Conservation (phyloP, 768 basidiomycete genomes). For the Phlebiopsis flavidoalba region DNA sequence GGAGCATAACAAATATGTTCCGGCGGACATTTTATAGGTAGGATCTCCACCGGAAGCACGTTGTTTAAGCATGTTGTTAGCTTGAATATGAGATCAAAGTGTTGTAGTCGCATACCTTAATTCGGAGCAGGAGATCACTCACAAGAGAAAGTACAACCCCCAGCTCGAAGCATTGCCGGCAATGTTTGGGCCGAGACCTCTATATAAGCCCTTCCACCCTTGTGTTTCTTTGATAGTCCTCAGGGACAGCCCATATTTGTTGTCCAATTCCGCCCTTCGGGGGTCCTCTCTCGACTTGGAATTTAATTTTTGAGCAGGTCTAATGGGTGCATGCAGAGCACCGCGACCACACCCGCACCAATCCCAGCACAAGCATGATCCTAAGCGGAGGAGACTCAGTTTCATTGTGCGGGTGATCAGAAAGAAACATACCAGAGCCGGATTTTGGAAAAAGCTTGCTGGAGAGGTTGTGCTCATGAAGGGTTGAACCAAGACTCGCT, state of each 20-base stretch:
- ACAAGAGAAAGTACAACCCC: slow-evolving; percentile 99
- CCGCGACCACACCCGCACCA: slow-evolving; percentile 87
- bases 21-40: slow-evolving; percentile 62
- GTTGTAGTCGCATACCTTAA: background rate
- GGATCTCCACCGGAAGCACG: slow-evolving; percentile 66
- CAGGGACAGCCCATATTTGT: slow-evolving; percentile 74
- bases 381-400: slow-evolving; percentile 31
- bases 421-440: slow-evolving; percentile 20
- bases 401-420: background rate
- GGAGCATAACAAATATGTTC: slow-evolving; percentile 80
- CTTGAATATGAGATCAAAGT: slow-evolving; percentile 33
- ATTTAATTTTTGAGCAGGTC: slow-evolving; percentile 93
- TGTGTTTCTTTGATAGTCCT: slow-evolving; percentile 65
- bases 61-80: slow-evolving; percentile 91
- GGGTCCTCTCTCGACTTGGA: slow-evolving; percentile 77
- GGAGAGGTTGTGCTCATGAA: slow-evolving; percentile 18
- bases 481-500: background rate
- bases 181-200: slow-evolving; percentile 86
- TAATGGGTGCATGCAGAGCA: slow-evolving; percentile 94
- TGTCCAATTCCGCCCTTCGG: slow-evolving; percentile 57
- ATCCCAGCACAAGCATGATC: slow-evolving; percentile 96
- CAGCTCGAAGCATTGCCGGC: slow-evolving; percentile 95
- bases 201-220: slow-evolving; percentile 84
- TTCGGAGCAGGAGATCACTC: slow-evolving; percentile 27
- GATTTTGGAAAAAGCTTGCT: slow-evolving; percentile 37